These are phyloP conservation scores for Seminavis robusta DNA, from an alignment of 108 stramenopile species.

Conservation along the genomic window DNA sequence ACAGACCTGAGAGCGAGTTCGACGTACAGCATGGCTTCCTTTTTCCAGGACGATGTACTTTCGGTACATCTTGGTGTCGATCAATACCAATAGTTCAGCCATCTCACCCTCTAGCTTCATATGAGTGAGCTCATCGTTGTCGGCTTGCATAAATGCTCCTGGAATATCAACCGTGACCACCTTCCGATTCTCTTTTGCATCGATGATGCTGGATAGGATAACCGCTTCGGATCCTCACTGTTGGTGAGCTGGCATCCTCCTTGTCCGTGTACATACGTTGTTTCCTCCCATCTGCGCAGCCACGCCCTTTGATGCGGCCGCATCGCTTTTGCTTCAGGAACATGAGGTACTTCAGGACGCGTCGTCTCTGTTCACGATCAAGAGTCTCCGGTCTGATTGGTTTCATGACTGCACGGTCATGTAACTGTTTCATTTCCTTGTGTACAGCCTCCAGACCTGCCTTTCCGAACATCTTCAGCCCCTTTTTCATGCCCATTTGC, in stretches of 20 bases:
- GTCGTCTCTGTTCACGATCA: slow-evolving; percentile 8
- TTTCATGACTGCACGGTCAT: slow-evolving; percentile 24
- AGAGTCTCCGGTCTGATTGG: slow-evolving; percentile 11
- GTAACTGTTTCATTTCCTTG: slow-evolving; percentile 39
- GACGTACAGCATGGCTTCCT: slow-evolving; percentile 17
- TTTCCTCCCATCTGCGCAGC: slow-evolving; percentile 24
- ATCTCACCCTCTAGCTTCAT: slow-evolving; percentile 16
- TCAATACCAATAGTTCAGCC: slow-evolving; percentile 15
- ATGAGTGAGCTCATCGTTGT: slow-evolving; percentile 13
- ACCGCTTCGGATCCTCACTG: slow-evolving; percentile 17
- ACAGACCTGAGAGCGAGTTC: slow-evolving; percentile 17
- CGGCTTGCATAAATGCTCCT: slow-evolving; percentile 44
- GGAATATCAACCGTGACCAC: slow-evolving; percentile 45
- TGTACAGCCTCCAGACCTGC: slow-evolving; percentile 20
- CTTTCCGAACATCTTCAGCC: slow-evolving; percentile 30
- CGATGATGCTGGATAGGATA: slow-evolving; percentile 19
- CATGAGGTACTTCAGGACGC: slow-evolving; percentile 24
- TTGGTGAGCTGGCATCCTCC: slow-evolving; percentile 28
- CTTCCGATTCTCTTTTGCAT: slow-evolving; percentile 32
- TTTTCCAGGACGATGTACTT: slow-evolving; percentile 17
- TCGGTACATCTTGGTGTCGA: slow-evolving; percentile 13
- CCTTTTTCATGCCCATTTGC: slow-evolving; percentile 2
- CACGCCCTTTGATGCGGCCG: slow-evolving; percentile 25
- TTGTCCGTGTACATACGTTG: slow-evolving; percentile 13
- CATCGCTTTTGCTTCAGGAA: slow-evolving; percentile 26